These are phyloP conservation scores for Pleurostoma richardsiae DNA, from an alignment of 2,329 filamentous ascomycete genomes.

Conservation along the genomic window DNA sequence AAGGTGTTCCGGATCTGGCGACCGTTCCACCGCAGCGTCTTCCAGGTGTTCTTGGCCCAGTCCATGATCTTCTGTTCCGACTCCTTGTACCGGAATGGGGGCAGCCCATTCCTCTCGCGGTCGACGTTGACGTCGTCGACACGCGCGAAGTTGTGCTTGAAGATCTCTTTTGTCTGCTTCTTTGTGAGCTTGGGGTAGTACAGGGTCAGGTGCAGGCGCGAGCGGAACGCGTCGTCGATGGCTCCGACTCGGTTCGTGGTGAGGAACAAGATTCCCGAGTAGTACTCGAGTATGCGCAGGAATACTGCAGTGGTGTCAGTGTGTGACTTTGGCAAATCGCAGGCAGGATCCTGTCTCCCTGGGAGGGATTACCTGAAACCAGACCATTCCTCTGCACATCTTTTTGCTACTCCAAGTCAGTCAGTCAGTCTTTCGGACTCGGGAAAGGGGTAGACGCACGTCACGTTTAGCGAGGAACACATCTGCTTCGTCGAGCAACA, in stretches of 20 bases:
- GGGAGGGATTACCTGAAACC: conserved; percentile 14
- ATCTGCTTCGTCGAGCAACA: conserved; percentile 18
- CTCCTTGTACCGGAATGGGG: not conserved
- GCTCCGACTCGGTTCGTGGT: conserved; percentile 35
- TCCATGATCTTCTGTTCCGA: not conserved
- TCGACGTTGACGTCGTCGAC: conserved; percentile 2
- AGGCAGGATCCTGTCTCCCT: no score
- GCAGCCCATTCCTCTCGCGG: not conserved
- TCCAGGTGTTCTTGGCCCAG: not conserved
- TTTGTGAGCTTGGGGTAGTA: conserved; percentile 21
- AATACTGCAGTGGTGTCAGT: conserved; percentile 17
- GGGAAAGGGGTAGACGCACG: not conserved
- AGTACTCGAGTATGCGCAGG: conserved; percentile 26
- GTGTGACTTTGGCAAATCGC: no score
- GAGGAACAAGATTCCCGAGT: conserved; percentile 17
- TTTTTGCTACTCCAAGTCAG: conserved; percentile 3
- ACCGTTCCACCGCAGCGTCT: conserved; percentile 4
- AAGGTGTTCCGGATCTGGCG: conserved; percentile 7
- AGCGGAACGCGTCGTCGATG: conserved; percentile 35
- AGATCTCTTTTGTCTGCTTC: conserved; percentile 10
- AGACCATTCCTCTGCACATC: conserved; percentile 22
- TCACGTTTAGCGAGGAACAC: conserved; percentile 14
- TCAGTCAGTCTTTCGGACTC: not conserved
- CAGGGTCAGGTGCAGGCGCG: conserved; percentile 27
- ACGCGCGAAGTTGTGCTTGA: conserved; percentile 5